phyloP scores from a whole-genome alignment of 495 filamentous ascomycete species.

The Neurospora discreta region DNA sequence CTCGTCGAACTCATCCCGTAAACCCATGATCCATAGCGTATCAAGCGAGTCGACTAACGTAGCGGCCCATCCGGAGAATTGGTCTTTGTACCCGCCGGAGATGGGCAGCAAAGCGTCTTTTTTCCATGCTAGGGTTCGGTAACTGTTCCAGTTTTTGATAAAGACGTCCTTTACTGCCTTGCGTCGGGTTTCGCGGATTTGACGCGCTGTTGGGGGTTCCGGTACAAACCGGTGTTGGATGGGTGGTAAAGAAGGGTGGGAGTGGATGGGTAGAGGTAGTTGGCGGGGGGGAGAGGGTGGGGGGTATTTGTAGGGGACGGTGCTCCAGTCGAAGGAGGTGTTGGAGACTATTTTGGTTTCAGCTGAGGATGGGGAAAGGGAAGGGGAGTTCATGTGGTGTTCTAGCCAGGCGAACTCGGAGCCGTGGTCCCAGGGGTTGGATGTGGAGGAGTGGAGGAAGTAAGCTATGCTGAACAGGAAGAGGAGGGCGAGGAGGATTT shows the following conservation, averaged over 20 bases:
- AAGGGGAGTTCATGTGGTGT: slow-evolving; percentile 21
- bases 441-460: slow-evolving; percentile 3
- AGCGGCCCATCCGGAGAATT: slow-evolving; percentile 85
- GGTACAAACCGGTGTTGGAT: slow-evolving; percentile 56
- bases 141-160: slow-evolving; percentile 61
- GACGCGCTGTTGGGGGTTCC: slow-evolving; percentile 42
- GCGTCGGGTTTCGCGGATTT: slow-evolving; percentile 45
- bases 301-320: slow-evolving; percentile 41
- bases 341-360: slow-evolving; percentile 9
- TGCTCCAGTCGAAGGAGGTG: slow-evolving; percentile 46
- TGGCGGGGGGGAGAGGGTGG: slow-evolving; percentile 42
- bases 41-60: slow-evolving; percentile 82
- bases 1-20: slow-evolving; percentile 74
- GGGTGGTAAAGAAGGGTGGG: slow-evolving; percentile 10
- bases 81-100: slow-evolving; percentile 46
- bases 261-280: slow-evolving; percentile 34
- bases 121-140: slow-evolving; percentile 65
- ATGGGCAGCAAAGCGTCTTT: slow-evolving; percentile 68
- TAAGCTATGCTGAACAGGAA: not conserved
- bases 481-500: not conserved
- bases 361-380: no score
- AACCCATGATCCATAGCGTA: slow-evolving; percentile 83
- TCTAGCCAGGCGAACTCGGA: slow-evolving; percentile 16
- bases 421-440: not conserved
- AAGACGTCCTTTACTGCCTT: slow-evolving; percentile 57